Conservation (phyloP, 2,329 filamentous ascomycete species). For the Parascedosporium putredinis region DNA sequence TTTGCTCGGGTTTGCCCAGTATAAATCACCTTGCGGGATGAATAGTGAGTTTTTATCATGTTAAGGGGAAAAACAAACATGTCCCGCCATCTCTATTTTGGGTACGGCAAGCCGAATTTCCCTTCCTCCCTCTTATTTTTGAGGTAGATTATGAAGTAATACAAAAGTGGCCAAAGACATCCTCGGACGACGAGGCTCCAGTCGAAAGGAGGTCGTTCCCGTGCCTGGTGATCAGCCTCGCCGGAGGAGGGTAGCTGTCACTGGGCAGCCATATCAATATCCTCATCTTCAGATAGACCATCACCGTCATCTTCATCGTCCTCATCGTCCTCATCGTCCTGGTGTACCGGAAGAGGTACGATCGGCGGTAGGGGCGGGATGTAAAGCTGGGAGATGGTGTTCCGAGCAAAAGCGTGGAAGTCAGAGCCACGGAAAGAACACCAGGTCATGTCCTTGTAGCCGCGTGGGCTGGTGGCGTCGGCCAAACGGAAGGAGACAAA, state of each 20-base stretch:
- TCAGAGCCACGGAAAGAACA: background rate
- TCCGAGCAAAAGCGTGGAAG: background rate
- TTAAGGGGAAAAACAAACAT: too few species aligned
- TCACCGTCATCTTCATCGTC: slow-evolving; percentile 2
- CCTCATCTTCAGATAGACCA: background rate
- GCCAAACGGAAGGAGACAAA: background rate
- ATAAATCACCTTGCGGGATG: too few species aligned
- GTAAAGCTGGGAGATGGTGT: background rate
- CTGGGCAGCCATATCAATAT: background rate
- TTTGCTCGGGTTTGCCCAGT: too few species aligned
- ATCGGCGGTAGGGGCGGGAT: background rate
- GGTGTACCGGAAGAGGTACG: background rate
- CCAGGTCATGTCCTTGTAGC: background rate
- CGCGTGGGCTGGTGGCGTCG: background rate
- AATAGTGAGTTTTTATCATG: too few species aligned
- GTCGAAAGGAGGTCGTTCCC: background rate
- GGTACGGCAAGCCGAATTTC: background rate
- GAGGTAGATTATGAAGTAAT: background rate
- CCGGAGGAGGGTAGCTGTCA: too few species aligned
- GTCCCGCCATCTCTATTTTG: too few species aligned
- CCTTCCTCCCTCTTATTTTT: background rate
- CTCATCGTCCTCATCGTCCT: background rate
- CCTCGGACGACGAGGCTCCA: background rate
- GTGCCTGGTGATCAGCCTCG: background rate
- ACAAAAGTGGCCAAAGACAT: background rate